These are phyloP conservation scores for Penicillium sumatraense DNA, from an alignment of 2,329 filamentous ascomycete genomes.

Conservation along the genomic window DNA sequence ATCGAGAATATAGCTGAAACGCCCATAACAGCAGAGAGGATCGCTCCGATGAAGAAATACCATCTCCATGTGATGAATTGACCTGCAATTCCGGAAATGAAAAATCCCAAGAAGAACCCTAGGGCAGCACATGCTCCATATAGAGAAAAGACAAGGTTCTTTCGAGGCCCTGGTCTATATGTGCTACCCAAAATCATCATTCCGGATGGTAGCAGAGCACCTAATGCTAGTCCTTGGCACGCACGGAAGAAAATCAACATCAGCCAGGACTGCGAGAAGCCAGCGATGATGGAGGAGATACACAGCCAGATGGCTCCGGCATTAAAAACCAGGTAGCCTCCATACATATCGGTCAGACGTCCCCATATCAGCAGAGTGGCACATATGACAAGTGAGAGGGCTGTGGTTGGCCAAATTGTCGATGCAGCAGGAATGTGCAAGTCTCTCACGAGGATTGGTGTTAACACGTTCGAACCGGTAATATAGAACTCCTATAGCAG, in stretches of 20 bases:
- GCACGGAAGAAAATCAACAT: conserved; percentile 77
- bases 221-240: conserved; percentile 73
- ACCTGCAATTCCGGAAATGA: conserved; percentile 65
- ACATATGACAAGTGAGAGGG: conserved; percentile 56
- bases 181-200: conserved; percentile 68
- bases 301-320: conserved; percentile 67
- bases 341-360: conserved; percentile 63
- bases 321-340: conserved; percentile 67
- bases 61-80: conserved; percentile 64
- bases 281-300: conserved; percentile 70
- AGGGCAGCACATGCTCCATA: conserved; percentile 60
- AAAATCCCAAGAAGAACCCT: conserved; percentile 62
- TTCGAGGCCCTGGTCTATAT: conserved; percentile 70
- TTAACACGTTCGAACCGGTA: conserved; percentile 71
- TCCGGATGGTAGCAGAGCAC: conserved; percentile 71
- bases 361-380: conserved; percentile 60
- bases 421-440: conserved; percentile 71
- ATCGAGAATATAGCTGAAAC: conserved; percentile 53
- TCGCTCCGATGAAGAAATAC: conserved; percentile 71
- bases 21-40: conserved; percentile 54
- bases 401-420: conserved; percentile 58
- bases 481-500: conserved; percentile 69
- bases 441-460: conserved; percentile 66
- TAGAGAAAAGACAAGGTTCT: conserved; percentile 68
- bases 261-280: conserved; percentile 68